Evolutionary conservation across 2,329 filamentous ascomycete species (phyloP), one percentile per base, ranked within the genome.

Genomic region (Pseudogymnoascus sp.): DNA sequence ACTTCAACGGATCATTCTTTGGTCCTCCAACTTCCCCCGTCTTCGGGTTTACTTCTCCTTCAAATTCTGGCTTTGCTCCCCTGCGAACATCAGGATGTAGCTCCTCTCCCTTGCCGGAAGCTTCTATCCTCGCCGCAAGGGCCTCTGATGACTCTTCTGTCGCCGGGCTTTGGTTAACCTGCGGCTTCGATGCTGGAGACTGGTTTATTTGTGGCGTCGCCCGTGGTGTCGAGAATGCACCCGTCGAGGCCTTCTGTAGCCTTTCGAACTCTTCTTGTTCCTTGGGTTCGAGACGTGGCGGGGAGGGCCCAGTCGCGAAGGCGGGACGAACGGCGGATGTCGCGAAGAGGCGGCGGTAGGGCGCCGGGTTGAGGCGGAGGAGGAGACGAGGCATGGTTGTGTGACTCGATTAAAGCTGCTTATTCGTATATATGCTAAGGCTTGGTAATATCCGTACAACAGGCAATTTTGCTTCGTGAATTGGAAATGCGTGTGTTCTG

Each of bases 1-100:
- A 97, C 70, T 93, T 80, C 73, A 97, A 73, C 61, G 95, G 95
- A 77, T 99, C 93, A 73, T 96, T 97, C 86, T 97, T 99, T 5
- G 95, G 95, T 0, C 95, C 95, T 5, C 95, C 95, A 10, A 97
- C 86, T 81, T 99, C 95, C 24, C 95, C 95, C 1, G 95, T 99
- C 80, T 88, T 89, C 2, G 95, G 95, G 75, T 99, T 97, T 63
- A 81, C 82, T 62, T 97, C 93, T 64, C 95, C 95, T 69, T 93
- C 87, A 71, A 99, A 99, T 78, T 97, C 93, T 1, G 95, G 93
- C 71, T 87, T 84, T 47, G 92, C 88, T 37, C 93, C 93, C 67
- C 86, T 80, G 67, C 88, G 81, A 64, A 93, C 78, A 73, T 91
- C 86, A 0, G 86, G 87, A 72, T 90, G 87, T 19, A 89, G 74